Conservation (phyloP, 1,284 basidiomycete genomes). For the Fistulina hepatica region DNA sequence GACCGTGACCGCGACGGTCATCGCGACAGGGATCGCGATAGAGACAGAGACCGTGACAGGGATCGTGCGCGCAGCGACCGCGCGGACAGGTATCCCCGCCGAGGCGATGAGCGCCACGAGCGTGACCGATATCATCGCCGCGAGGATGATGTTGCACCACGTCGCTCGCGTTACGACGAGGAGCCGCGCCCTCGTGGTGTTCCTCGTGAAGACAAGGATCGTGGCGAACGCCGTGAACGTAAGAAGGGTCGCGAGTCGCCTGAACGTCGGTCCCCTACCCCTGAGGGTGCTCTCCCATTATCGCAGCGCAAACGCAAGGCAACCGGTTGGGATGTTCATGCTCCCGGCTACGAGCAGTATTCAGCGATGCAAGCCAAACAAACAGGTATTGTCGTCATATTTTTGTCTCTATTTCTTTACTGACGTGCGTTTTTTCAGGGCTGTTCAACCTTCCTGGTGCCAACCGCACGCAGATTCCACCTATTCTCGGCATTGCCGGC, state of each 20-base stretch:
- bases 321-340: slow-evolving; percentile 93
- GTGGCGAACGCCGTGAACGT: slow-evolving; percentile 30
- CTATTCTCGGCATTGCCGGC: slow-evolving; percentile 67
- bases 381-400: slow-evolving; percentile 54
- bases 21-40: slow-evolving; percentile 29
- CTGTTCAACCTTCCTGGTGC: slow-evolving; percentile 89
- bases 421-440: slow-evolving; percentile 34
- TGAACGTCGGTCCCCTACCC: slow-evolving; percentile 82
- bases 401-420: background rate
- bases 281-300: slow-evolving; percentile 73
- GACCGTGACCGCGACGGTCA: slow-evolving; percentile 38
- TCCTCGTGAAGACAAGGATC: slow-evolving; percentile 29
- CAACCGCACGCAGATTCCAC: slow-evolving; percentile 77
- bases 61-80: slow-evolving; percentile 23
- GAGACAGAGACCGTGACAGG: slow-evolving; percentile 28
- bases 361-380: slow-evolving; percentile 94
- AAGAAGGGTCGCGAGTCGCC: slow-evolving; percentile 53
- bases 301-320: slow-evolving; percentile 80
- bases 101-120: slow-evolving; percentile 25
- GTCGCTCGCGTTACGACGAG: slow-evolving; percentile 18
- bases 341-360: slow-evolving; percentile 92
- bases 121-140: slow-evolving; percentile 34
- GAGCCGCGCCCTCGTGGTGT: slow-evolving; percentile 21
- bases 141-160: too few species aligned
- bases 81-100: slow-evolving; percentile 12